Conservation (phyloP, 1,284 basidiomycete species). For the Pseudozyma tsukubaensis region DNA sequence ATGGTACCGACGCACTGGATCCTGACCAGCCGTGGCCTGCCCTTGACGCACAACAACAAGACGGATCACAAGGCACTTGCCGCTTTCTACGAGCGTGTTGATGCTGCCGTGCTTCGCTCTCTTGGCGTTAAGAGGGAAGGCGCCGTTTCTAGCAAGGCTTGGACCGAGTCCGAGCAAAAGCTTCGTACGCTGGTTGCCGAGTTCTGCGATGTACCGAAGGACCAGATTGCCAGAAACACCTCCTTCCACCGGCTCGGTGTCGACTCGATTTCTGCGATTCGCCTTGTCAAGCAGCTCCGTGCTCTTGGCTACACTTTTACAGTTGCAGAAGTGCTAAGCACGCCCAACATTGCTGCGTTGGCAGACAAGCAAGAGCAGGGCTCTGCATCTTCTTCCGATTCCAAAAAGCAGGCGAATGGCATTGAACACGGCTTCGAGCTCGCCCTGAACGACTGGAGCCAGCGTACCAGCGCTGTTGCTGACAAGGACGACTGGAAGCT, state of each 20-base stretch:
- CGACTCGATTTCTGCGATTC: constrained; percentile 63
- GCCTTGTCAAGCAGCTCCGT: constrained; percentile 47
- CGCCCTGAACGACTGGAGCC: constrained; percentile 12
- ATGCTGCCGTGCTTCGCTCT: constrained; percentile 22
- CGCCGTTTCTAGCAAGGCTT: constrained; percentile 16
- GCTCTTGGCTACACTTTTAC: constrained; percentile 26
- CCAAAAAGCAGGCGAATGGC: neutral
- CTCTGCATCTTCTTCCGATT: neutral
- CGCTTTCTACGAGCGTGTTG: constrained; percentile 29
- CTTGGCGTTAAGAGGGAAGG: constrained; percentile 29
- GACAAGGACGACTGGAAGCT: constrained; percentile 23
- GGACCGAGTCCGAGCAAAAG: constrained; percentile 36
- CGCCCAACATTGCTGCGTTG: constrained; percentile 45
- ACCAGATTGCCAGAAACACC: constrained; percentile 41
- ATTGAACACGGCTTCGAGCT: neutral
- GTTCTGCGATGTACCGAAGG: constrained; percentile 28
- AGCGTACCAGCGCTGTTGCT: constrained; percentile 5
- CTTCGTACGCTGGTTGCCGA: constrained; percentile 34
- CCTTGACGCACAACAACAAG: constrained; percentile 67
- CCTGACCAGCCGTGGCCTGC: constrained; percentile 42
- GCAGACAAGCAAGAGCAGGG: constrained; percentile 28
- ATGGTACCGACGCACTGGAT: constrained; percentile 64
- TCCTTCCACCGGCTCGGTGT: constrained; percentile 65
- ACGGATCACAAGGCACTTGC: constrained; percentile 55
- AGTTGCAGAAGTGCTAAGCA: constrained; percentile 51